Percentiles rank a stretch among this genome's conserved stretches.
Evolutionary conservation across 2,329 filamentous ascomycete genomes (phyloP).

Genomic region (Corynespora cassiicola): DNA sequence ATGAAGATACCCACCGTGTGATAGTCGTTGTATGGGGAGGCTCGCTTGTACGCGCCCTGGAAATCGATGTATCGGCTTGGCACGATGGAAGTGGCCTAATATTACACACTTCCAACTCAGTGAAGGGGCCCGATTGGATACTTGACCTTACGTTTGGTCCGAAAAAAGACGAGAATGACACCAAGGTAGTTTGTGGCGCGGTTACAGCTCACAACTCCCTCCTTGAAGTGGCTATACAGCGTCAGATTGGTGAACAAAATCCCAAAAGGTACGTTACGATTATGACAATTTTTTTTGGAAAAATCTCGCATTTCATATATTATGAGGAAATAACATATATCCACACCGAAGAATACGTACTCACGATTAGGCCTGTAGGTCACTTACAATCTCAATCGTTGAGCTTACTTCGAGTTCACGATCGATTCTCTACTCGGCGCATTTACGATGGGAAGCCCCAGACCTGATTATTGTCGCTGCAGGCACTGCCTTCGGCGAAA

Average conservation of each 20-base stretch:
- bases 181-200: slow-evolving; percentile 27
- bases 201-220: slow-evolving; percentile 91
- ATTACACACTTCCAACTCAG: slow-evolving; percentile 24
- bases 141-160: slow-evolving; percentile 35
- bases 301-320: too few species aligned
- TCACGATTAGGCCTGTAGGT: slow-evolving; percentile 16
- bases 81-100: slow-evolving; percentile 28
- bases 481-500: slow-evolving; percentile 93
- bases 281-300: too few species aligned
- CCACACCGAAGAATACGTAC: too few species aligned
- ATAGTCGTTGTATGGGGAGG: slow-evolving; percentile 45
- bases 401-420: slow-evolving; percentile 70
- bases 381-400: slow-evolving; percentile 47
- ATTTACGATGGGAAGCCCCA: slow-evolving; percentile 67
- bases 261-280: slow-evolving; percentile 14
- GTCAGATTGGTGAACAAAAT: slow-evolving; percentile 6
- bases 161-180: slow-evolving; percentile 11
- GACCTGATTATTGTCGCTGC: slow-evolving; percentile 76
- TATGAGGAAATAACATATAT: too few species aligned
- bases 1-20: slow-evolving; percentile 23
- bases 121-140: slow-evolving; percentile 45
- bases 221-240: slow-evolving; percentile 54
- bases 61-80: slow-evolving; percentile 23
- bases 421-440: slow-evolving; percentile 87
- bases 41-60: slow-evolving; percentile 55